Evolutionary conservation across 495 filamentous ascomycete species (phyloP), one percentile per base, ranked within the genome.

Genomic region (Diplogelasinospora grovesii): DNA sequence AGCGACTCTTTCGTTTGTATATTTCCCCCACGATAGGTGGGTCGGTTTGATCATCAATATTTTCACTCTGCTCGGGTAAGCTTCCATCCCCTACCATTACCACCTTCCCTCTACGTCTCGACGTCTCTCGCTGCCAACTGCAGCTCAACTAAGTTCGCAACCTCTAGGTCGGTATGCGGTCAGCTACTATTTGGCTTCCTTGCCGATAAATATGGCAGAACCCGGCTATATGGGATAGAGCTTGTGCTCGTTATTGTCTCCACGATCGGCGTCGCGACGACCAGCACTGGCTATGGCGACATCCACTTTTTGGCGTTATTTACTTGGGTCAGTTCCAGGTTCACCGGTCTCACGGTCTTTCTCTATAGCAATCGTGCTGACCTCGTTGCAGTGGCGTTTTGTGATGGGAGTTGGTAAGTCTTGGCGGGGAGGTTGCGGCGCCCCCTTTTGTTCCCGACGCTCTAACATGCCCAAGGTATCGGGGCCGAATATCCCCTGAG

Each of bases 221-320:
- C 83, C 54, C 74, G 68, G 29, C 83, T 90, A 64, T 90, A 89
- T 52, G 85, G 85, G 3, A 69, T 87, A 33, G 85, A 88, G 56
- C 67, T 89, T 30, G 82, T 87, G 36, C 65, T 90, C 43, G 85
- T 87, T 50, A 88, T 88, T 46, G 65, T 82, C 33, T 80, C 81
- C 3, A 86, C 81, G 5, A 65, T 89, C 14, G 81, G 81, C 24
- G 79, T 85, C 46, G 54, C 79, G 29, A 67, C 85, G 15, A 60
- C 73, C 10, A 74, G 77, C n/a, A 59, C 62, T 22, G 82, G 79
- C 25, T 65, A 63, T 25, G 66, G 70, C 10, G 58, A 57, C 37
- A 56, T 64, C 18, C 56, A 49, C 7, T 64, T 64, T 24, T 45
- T 64, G 11, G 60, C 49, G 5, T 36, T 64, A 16, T 64, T 64